phyloP scores from a whole-genome alignment of 352 stramenopile genomes.

The Salisapilia sapeloensis region DNA sequence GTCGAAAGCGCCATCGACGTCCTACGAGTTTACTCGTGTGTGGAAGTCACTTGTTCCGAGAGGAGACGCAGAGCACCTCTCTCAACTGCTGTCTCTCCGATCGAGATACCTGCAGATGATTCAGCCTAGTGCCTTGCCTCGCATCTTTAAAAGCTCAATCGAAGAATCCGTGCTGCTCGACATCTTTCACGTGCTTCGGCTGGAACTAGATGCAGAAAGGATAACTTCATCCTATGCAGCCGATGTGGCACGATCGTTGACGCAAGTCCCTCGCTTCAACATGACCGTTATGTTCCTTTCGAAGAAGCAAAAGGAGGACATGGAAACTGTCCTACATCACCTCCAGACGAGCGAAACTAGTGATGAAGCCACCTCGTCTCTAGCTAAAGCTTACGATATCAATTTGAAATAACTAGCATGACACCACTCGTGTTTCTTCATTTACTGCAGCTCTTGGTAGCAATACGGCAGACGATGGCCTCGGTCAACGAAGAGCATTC shows the following conservation, averaged over 20 bases:
- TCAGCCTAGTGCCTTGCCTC: slow-evolving; percentile 9
- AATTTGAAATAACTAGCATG: slow-evolving; percentile 2
- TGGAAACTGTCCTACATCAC: slow-evolving; percentile 19
- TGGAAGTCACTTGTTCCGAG: slow-evolving; percentile 52
- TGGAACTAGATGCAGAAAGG: slow-evolving; percentile 9
- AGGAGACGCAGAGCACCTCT: slow-evolving; percentile 10
- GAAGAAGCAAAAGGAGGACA: slow-evolving; percentile 33
- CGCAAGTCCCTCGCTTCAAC: slow-evolving; percentile 44
- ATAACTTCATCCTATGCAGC: slow-evolving; percentile 13
- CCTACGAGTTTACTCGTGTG: slow-evolving; percentile 65
- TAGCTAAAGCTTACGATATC: no score
- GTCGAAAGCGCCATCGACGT: slow-evolving; percentile 39
- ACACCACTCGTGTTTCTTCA: slow-evolving; percentile 4
- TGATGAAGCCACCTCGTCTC: no score
- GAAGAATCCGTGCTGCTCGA: slow-evolving; percentile 65
- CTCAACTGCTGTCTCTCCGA: slow-evolving; percentile 17
- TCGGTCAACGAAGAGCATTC: slow-evolving; percentile 38
- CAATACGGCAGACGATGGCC: slow-evolving; percentile 64
- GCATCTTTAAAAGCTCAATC: slow-evolving; percentile 57
- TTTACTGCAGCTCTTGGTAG: slow-evolving; percentile 78
- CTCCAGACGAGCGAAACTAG: slow-evolving; percentile 2
- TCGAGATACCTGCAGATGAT: slow-evolving; percentile 31
- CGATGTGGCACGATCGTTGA: slow-evolving; percentile 17
- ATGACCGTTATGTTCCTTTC: slow-evolving; percentile 74
- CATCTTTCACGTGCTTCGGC: slow-evolving; percentile 11